Evolutionary conservation across 306 rosid genomes (phyloP).

Genomic region (Cicer cuneatum): DNA sequence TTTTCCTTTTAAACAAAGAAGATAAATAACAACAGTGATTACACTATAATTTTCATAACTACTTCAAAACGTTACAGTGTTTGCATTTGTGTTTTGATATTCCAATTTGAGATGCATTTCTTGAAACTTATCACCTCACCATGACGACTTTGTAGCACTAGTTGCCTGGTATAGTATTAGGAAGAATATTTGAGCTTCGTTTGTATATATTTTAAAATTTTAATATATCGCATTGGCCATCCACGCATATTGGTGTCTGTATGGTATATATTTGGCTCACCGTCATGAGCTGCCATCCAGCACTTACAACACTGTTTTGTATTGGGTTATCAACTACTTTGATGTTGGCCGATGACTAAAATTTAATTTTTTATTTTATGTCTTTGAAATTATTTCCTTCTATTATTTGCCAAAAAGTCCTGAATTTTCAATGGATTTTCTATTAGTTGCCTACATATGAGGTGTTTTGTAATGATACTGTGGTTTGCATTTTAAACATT

Average conservation of each 20-base stretch:
- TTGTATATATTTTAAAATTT: too few species aligned
- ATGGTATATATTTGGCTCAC: not conserved
- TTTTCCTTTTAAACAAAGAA: not conserved
- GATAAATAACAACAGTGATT: not conserved
- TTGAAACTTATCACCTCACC: not conserved
- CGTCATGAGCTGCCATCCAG: not conserved
- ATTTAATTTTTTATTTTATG: not conserved
- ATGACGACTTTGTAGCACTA: not conserved
- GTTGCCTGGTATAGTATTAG: not conserved
- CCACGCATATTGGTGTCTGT: too few species aligned
- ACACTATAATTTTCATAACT: not conserved
- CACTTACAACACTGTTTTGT: not conserved
- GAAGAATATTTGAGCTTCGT: not conserved
- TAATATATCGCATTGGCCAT: too few species aligned
- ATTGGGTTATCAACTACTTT: not conserved
- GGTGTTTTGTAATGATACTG: conserved; percentile 29
- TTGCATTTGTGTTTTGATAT: not conserved
- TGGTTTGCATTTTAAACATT: conserved; percentile 1
- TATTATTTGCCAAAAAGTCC: not conserved
- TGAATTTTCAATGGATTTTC: conserved; percentile 23
- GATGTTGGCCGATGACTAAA: not conserved
- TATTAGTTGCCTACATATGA: conserved; percentile 3
- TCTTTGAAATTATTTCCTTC: conserved; percentile 1
- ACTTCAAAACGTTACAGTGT: not conserved
- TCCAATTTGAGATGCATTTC: not conserved